Evolutionary conservation across 1,284 basidiomycete species (phyloP).

Genomic region (Leccinum laetum): DNA sequence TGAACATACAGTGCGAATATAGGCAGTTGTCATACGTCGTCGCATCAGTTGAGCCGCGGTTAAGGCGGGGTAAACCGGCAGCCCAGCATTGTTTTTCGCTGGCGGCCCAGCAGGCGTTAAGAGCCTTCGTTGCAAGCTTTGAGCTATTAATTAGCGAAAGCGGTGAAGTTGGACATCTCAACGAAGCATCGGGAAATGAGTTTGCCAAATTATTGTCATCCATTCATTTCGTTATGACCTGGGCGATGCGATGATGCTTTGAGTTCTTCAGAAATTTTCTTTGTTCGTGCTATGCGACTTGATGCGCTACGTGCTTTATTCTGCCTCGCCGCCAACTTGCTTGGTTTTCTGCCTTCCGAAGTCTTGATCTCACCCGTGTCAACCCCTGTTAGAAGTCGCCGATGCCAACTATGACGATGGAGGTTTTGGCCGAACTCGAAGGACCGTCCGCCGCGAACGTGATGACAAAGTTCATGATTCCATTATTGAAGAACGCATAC

Average conservation of each 20-base stretch:
- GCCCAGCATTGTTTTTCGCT: slow-evolving; percentile 17
- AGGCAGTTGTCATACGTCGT: slow-evolving; percentile 32
- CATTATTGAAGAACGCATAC: slow-evolving; percentile 87
- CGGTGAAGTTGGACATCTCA: slow-evolving; percentile 37
- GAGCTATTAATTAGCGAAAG: slow-evolving; percentile 46
- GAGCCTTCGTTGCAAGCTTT: slow-evolving; percentile 40
- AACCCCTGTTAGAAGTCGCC: slow-evolving; percentile 57
- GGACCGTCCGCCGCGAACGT: slow-evolving; percentile 59
- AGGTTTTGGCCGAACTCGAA: slow-evolving; percentile 49
- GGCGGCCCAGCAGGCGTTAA: slow-evolving; percentile 26
- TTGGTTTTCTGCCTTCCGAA: slow-evolving; percentile 38
- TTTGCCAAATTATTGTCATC: slow-evolving; percentile 19
- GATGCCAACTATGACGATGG: slow-evolving; percentile 55
- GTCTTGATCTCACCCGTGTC: slow-evolving; percentile 54
- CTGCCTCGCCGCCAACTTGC: slow-evolving; percentile 42
- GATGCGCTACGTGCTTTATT: slow-evolving; percentile 39
- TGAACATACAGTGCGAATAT: slow-evolving; percentile 38
- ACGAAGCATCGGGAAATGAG: slow-evolving; percentile 30
- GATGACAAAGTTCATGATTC: slow-evolving; percentile 85
- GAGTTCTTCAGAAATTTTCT: slow-evolving; percentile 23
- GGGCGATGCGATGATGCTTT: slow-evolving; percentile 23
- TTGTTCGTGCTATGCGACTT: slow-evolving; percentile 26
- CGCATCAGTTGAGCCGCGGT: slow-evolving; percentile 36
- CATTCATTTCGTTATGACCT: slow-evolving; percentile 18
- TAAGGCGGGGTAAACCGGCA: slow-evolving; percentile 30